Base-by-base conservation (phyloP, 129 eudicot genomes). In the Saposhnikovia divaricata region DNA sequence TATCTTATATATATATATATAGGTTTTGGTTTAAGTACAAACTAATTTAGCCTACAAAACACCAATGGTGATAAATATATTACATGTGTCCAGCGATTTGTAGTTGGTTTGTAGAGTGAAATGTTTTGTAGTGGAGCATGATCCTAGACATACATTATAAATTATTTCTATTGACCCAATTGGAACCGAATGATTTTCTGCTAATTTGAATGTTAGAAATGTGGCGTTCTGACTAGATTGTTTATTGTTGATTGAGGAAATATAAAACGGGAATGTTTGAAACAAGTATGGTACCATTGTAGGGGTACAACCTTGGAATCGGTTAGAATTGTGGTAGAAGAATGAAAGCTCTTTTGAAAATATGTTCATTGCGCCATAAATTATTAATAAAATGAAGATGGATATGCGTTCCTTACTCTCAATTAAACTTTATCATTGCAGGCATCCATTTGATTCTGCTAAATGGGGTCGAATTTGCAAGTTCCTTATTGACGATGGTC, bases 371-470 rank as follows among this genome's bases (percentile, higher is more conserved):
- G 69, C 9, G 5, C 71, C 16, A 66, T 25, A 6, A 4, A 61
- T 3, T 28, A 66, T 66, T 28, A 28, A 51, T 27, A 11, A 28
- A 31, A 3, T 66, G 39, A 68, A 27, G 39, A 13, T 68, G 72
- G 72, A 68, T 68, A 14, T 31, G 28, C 0, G 0, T 65, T 25
- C 43, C 45, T 37, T 39, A 25, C 66, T 38, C 31, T 47, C 71
- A n/a, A 61, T 75, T 34, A 31, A 10, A 34, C 27, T 76, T 27
- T 57, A 82, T 25, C 48, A 80, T 43, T 87, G 78, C 83, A 94
- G 97, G 92, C 98, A 94, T 74, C 98, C 98, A 16, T 94, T 94
- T 85, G 98, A 94, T 85, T 91, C 98, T 75, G 89, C 96, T 28
- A 94, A 94, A 84, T 94, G 98, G 98, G 98, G 98, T 50, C 97